Conservation (phyloP, 352 stramenopile species). For the Pythium pyrilobum region DNA sequence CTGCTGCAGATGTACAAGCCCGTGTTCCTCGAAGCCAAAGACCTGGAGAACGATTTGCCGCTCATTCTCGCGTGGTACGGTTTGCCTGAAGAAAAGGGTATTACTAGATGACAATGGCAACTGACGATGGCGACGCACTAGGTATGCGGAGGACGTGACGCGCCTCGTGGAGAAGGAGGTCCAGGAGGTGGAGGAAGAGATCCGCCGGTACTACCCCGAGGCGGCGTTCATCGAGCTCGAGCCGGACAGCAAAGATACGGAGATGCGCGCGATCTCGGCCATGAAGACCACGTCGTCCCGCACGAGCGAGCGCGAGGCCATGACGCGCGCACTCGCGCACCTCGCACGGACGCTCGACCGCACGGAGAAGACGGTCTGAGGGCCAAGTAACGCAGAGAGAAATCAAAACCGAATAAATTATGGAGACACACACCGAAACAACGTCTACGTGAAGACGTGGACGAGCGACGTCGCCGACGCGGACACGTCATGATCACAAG, state of each 20-base stretch:
- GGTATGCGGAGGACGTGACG: conserved; percentile 95
- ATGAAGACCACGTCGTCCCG: conserved; percentile 79
- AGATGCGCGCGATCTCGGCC: conserved; percentile 79
- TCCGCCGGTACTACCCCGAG: conserved; percentile 90
- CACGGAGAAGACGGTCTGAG: conserved; percentile 7
- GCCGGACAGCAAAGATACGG: conserved; percentile 90
- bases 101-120: neutral
- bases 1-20: conserved; percentile 92
- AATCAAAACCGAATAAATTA: conserved; percentile 3
- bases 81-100: neutral
- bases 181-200: conserved; percentile 93
- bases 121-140: neutral
- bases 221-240: conserved; percentile 97
- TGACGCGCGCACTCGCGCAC: conserved; percentile 69
- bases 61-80: conserved; percentile 92
- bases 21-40: conserved; percentile 89
- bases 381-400: neutral
- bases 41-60: conserved; percentile 90
- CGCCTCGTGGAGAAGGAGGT: conserved; percentile 95
- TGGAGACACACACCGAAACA: neutral
- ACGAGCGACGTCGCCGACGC: conserved; percentile 1
- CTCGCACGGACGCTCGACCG: conserved; percentile 72
- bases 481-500: no score
- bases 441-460: conserved; percentile 14
- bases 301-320: conserved; percentile 81